Evolutionary conservation across 2,329 filamentous ascomycete genomes (phyloP).

Genomic region (Calonectria fujianensis): DNA sequence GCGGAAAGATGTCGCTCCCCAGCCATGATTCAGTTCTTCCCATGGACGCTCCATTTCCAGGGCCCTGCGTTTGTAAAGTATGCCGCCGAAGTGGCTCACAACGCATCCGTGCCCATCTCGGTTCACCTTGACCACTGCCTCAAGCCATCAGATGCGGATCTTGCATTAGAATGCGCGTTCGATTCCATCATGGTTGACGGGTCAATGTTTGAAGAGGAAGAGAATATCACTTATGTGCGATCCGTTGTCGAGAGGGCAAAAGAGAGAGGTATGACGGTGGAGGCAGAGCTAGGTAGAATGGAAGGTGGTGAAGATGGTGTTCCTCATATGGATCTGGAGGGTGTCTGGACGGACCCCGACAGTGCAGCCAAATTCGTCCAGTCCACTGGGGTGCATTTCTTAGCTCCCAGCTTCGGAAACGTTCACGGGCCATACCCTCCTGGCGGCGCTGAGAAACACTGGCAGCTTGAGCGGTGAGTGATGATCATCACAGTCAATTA

Average conservation of each 20-base stretch:
- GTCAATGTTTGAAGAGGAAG: conserved; percentile 31
- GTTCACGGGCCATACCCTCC: conserved; percentile 27
- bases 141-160: conserved; percentile 24
- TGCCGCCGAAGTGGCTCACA: conserved; percentile 25
- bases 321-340: conserved; percentile 20
- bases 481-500: no score
- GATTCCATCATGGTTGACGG: conserved; percentile 35
- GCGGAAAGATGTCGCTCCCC: conserved; percentile 32
- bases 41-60: conserved; percentile 24
- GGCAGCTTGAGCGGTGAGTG: conserved; percentile 18
- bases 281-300: conserved; percentile 24
- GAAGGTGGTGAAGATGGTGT: conserved; percentile 33
- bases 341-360: conserved; percentile 25
- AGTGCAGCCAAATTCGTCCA: conserved; percentile 21
- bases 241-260: conserved; percentile 28
- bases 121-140: conserved; percentile 31
- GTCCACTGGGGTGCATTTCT: conserved; percentile 26
- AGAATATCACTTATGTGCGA: conserved; percentile 20
- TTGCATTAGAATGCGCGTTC: conserved; percentile 26
- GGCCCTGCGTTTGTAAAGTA: conserved; percentile 26
- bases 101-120: conserved; percentile 23
- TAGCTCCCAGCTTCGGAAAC: conserved; percentile 32
- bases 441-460: conserved; percentile 21
- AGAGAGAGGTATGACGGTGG: conserved; percentile 17
- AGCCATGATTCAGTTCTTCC: conserved; percentile 31